These are phyloP conservation scores for Suillus brevipes DNA, from an alignment of 768 basidiomycete species.

Conservation along the genomic window DNA sequence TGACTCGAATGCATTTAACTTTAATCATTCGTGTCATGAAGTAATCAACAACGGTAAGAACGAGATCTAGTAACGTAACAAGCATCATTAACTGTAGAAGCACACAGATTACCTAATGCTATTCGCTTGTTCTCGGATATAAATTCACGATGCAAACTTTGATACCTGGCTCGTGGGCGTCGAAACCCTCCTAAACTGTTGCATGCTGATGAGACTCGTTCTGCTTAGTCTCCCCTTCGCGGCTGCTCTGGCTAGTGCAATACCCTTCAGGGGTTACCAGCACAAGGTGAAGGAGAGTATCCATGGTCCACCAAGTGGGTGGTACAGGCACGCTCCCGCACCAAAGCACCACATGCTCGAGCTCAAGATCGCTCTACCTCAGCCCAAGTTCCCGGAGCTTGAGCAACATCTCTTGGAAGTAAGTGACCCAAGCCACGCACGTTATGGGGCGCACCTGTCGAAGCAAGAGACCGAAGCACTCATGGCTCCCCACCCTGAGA, in stretches of 20 bases:
- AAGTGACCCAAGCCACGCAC: conserved; percentile 53
- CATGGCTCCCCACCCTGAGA: conserved; percentile 56
- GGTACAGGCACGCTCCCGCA: conserved; percentile 46
- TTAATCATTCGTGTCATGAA: background rate
- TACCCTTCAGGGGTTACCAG: conserved; percentile 11
- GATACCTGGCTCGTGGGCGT: background rate
- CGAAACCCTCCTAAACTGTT: background rate
- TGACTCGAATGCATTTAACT: background rate
- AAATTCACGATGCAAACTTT: background rate
- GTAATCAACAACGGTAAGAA: background rate
- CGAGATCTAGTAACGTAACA: background rate
- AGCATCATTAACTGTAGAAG: background rate
- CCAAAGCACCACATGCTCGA: conserved; percentile 45
- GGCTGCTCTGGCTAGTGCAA: conserved; percentile 17
- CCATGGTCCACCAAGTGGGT: conserved; percentile 43
- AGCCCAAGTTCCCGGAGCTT: conserved; percentile 48
- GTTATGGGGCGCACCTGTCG: conserved; percentile 60
- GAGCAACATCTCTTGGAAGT: conserved; percentile 57
- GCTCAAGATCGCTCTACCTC: conserved; percentile 59
- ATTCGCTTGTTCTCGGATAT: background rate
- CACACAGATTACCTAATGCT: background rate
- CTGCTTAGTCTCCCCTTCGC: conserved; percentile 8
- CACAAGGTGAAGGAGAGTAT: conserved; percentile 52
- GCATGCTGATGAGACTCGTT: background rate
- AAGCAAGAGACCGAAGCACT: conserved; percentile 66